These are phyloP conservation scores for Peronospora farinosa DNA, from an alignment of 352 stramenopile genomes.

Conservation along the genomic window DNA sequence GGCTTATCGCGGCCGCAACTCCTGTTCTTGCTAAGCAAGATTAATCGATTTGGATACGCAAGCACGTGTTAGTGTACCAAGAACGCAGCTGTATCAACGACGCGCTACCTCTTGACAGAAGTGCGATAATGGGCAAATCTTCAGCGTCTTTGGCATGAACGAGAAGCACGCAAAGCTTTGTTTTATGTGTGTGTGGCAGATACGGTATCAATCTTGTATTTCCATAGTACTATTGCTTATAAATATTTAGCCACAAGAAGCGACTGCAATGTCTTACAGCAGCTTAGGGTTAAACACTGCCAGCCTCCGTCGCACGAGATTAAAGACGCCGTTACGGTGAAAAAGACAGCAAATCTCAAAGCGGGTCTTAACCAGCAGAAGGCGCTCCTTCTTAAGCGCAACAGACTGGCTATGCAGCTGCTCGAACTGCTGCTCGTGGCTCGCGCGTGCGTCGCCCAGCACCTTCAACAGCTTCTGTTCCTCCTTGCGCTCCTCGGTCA, in stretches of 20 bases:
- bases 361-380: slow-evolving; percentile 29
- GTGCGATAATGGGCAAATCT: not conserved
- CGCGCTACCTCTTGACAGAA: slow-evolving; percentile 6
- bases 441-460: slow-evolving; percentile 25
- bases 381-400: slow-evolving; percentile 25
- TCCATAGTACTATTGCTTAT: slow-evolving; percentile 33
- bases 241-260: slow-evolving; percentile 22
- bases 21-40: slow-evolving; percentile 8
- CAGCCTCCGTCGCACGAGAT: slow-evolving; percentile 33
- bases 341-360: slow-evolving; percentile 39
- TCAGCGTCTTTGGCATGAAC: not conserved
- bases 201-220: slow-evolving; percentile 24
- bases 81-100: slow-evolving; percentile 19
- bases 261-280: slow-evolving; percentile 12
- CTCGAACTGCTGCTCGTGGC: slow-evolving; percentile 31
- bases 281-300: slow-evolving; percentile 31
- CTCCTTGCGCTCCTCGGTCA: slow-evolving; percentile 35
- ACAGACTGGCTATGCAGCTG: slow-evolving; percentile 23
- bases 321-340: slow-evolving; percentile 36
- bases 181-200: slow-evolving; percentile 3
- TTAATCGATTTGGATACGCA: slow-evolving; percentile 29
- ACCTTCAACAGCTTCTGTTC: slow-evolving; percentile 37
- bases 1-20: slow-evolving; percentile 17
- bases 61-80: slow-evolving; percentile 23
- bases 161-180: not conserved